A percentile compares a stretch with the other conserved stretches of the same genome.
Evolutionary conservation across 257 asterid species (phyloP).

Genomic region (Solanum sejunctum): DNA sequence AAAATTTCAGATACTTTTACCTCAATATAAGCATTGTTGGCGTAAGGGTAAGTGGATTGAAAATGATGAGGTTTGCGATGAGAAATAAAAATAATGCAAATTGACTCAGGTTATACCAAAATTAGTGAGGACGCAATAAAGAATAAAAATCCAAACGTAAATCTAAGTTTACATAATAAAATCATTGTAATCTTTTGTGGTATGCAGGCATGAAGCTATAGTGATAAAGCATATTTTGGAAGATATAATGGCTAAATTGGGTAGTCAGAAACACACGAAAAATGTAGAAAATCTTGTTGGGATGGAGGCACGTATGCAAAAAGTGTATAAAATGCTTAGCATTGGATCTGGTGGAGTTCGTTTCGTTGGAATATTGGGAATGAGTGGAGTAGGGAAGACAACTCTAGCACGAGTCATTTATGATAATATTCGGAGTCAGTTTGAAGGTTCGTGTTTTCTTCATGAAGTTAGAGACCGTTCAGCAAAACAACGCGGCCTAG

Average conservation of each 20-base stretch:
- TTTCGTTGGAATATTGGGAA: neutral
- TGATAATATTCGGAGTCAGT: neutral
- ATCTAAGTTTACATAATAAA: no score
- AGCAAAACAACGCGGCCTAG: neutral
- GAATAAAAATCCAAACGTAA: no score
- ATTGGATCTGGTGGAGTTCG: neutral
- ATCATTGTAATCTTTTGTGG: neutral
- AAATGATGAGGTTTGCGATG: no score
- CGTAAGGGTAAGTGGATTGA: no score
- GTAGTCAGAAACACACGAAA: neutral
- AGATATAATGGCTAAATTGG: neutral
- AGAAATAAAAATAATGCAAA: no score
- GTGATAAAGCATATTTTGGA: neutral
- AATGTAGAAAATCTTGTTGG: neutral
- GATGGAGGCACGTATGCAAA: neutral
- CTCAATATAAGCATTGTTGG: no score
- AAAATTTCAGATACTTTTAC: no score
- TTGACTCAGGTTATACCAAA: no score
- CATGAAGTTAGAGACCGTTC: neutral
- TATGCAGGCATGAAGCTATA: neutral
- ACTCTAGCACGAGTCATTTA: neutral
- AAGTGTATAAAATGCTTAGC: neutral
- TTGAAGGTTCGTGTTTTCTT: neutral
- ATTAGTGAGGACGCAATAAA: no score
- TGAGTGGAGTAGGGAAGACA: neutral